Conservation (phyloP, 75 land plant species). For the Cupressus sempervirens region DNA sequence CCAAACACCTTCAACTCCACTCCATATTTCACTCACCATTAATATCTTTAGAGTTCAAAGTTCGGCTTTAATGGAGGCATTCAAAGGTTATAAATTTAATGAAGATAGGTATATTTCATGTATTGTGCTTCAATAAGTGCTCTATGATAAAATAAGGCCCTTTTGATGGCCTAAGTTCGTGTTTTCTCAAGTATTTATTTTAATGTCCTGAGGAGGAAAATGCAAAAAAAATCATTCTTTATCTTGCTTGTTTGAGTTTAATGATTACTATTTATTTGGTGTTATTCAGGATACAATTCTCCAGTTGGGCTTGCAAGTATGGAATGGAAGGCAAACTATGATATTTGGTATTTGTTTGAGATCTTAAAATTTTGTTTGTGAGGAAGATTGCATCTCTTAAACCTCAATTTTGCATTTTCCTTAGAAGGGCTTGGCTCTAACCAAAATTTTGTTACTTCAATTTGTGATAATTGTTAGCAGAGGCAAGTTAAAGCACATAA, state of each 20-base stretch:
- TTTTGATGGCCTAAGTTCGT: slow-evolving; percentile 86
- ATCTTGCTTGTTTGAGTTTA: not conserved
- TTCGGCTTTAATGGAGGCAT: too few relatives aligned
- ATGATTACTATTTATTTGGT: not conserved
- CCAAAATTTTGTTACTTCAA: slow-evolving; percentile 65
- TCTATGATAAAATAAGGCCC: slow-evolving; percentile 77
- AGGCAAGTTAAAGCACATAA: slow-evolving; percentile 42
- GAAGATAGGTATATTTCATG: too few relatives aligned
- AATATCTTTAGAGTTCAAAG: too few relatives aligned
- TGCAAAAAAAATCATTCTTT: not conserved
- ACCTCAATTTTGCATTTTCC: not conserved
- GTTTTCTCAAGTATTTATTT: slow-evolving; percentile 71
- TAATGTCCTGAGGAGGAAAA: not conserved
- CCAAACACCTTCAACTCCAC: too few relatives aligned
- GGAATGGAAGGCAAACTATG: slow-evolving; percentile 53
- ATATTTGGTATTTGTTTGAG: not conserved
- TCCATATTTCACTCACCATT: too few relatives aligned
- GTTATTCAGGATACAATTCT: slow-evolving; percentile 69
- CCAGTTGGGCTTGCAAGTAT: slow-evolving; percentile 70
- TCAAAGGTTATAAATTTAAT: too few relatives aligned
- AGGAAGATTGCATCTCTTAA: not conserved
- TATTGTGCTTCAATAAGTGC: too few relatives aligned
- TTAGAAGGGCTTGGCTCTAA: slow-evolving; percentile 72
- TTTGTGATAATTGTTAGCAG: slow-evolving; percentile 69
- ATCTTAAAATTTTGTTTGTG: not conserved